A percentile compares a stretch with the other conserved stretches of the same genome.
Evolutionary conservation across 805 yeast genomes (phyloP).

Genomic region (Zygosaccharomyces gambellarensis): DNA sequence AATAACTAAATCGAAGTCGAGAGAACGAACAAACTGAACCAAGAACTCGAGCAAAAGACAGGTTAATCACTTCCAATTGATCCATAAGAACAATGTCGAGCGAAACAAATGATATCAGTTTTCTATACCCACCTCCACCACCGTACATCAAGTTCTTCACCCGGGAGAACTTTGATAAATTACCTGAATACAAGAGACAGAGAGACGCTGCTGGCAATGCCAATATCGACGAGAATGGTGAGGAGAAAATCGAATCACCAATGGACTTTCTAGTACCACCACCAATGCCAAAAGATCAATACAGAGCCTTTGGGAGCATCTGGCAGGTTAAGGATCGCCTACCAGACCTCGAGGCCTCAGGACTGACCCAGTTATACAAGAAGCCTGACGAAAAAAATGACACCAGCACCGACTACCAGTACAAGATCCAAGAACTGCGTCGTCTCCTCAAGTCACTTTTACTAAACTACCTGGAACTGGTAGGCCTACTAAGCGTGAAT

Average conservation of each 20-base stretch:
- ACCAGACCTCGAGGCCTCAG: slow-evolving; percentile 70
- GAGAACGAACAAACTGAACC: background rate
- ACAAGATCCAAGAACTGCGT: slow-evolving; percentile 66
- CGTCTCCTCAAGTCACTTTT: slow-evolving; percentile 73
- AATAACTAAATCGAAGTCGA: background rate
- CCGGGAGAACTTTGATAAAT: slow-evolving; percentile 51
- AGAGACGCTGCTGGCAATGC: slow-evolving; percentile 21
- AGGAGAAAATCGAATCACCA: slow-evolving; percentile 35
- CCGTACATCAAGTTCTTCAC: slow-evolving; percentile 73
- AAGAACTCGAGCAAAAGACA: background rate
- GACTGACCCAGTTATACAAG: slow-evolving; percentile 67
- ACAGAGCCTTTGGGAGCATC: slow-evolving; percentile 82
- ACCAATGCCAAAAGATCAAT: slow-evolving; percentile 54
- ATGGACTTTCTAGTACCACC: slow-evolving; percentile 64
- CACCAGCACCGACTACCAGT: slow-evolving; percentile 37
- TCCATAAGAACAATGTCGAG: slow-evolving; percentile 8
- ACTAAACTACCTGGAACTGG: slow-evolving; percentile 73
- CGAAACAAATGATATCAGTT: slow-evolving; percentile 42
- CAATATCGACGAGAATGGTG: slow-evolving; percentile 35
- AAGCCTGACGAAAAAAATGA: slow-evolving; percentile 19
- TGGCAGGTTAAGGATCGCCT: slow-evolving; percentile 78
- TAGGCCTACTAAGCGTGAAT: slow-evolving; percentile 68
- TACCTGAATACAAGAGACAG: slow-evolving; percentile 27
- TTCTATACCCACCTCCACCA: slow-evolving; percentile 95
- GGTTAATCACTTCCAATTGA: background rate